Base-by-base conservation (phyloP, 2,329 filamentous ascomycete species). In the Trichoderma brevicompactum region DNA sequence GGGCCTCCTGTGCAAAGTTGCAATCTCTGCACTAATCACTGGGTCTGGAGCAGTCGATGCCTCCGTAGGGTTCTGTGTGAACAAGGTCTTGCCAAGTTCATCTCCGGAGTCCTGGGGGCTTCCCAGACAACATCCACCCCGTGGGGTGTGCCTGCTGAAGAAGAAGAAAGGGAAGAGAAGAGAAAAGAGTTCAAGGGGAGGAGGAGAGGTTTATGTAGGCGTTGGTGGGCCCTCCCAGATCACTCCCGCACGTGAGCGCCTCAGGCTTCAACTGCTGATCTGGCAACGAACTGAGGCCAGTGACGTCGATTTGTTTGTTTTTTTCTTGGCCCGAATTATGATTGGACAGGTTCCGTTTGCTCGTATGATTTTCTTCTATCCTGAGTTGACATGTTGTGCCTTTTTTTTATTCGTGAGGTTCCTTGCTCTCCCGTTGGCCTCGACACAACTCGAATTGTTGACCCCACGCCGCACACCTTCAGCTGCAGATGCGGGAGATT, bases 181-280 rank as follows among this genome's bases (percentile, higher is more conserved):
- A 55, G 52, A 36, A 38, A 56, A 41, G 52, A 34, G 41, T 38
- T 17, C n/a, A 19, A 13, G 53, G 59, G 66, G 53, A 46, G 43
- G 41, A 59, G 66, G 59, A 54, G 58, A 66, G 53, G 58, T 55
- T 66, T 68, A 68, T 56, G 54, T 64, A 66, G 50, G n/a, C 19
- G n/a, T n/a, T 7, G 64, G 36, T 40, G 49, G 64, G 41, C 10
- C 40, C 34, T 50, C 56, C 63, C 23, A 17, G 50, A 61, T 62
- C 56, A 61, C 56, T 49, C 19, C 41, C n/a, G 52, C 64, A 65
- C 64, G 58, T 65, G 64, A 62, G 56, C 41, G 28, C 64, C 64
- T 54, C 64, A 55, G 55, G 49, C 50, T 62, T 34, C 64, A 55
- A 34, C 50, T 23, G 19, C 56, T 49, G 41, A 38, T 54, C 46